Conservation (phyloP, 345 rosid genomes). For the Syzygium grande region DNA sequence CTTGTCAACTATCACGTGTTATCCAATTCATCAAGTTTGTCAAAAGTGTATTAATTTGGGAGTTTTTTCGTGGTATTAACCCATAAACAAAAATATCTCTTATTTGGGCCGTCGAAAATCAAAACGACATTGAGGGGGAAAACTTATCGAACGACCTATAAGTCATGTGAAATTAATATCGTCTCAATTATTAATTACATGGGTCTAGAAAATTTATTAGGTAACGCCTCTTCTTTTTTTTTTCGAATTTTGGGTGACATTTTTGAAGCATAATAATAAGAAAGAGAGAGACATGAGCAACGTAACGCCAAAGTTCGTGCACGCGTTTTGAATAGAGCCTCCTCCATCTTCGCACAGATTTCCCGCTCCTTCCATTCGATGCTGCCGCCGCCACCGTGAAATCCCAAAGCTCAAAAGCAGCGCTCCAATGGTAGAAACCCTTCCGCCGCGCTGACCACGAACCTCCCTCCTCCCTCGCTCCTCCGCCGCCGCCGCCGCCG, state of each 20-base stretch:
- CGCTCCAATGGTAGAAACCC: not conserved
- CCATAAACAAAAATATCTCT: not conserved
- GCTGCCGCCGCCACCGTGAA: not conserved
- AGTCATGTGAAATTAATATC: not conserved
- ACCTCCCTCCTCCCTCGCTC: not conserved
- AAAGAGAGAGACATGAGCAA: not conserved
- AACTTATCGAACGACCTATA: not conserved
- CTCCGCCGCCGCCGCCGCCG: not conserved
- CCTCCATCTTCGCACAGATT: not conserved
- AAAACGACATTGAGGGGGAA: not conserved
- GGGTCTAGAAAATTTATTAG: not conserved
- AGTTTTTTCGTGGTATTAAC: no score
- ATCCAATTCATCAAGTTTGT: no score
- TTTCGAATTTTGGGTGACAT: no score
- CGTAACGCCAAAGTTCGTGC: not conserved
- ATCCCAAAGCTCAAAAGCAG: not conserved
- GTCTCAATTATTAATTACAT: not conserved
- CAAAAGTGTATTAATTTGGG: no score
- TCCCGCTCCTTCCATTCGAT: constrained; percentile 12
- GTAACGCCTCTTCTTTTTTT: no score
- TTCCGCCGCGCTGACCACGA: not conserved
- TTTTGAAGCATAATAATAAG: no score
- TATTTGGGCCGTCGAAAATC: fast-evolving
- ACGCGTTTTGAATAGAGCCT: not conserved
- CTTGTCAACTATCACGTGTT: no score